These are phyloP conservation scores for Xylaria longipes DNA, from an alignment of 495 filamentous ascomycete species.

Conservation along the genomic window DNA sequence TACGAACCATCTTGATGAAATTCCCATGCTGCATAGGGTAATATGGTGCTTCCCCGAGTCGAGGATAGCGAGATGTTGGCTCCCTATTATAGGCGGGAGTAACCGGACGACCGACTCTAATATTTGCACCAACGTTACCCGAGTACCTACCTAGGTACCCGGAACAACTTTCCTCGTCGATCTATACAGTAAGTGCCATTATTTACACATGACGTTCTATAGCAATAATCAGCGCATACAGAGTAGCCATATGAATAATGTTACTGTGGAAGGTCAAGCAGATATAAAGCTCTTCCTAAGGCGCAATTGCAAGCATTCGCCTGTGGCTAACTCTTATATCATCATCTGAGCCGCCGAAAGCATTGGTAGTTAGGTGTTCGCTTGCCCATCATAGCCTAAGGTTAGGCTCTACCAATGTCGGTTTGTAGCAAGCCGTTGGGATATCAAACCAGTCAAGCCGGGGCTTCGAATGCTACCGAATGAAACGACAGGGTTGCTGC, in stretches of 20 bases:
- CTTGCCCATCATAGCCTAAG: neutral
- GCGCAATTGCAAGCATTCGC: neutral
- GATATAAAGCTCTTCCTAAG: neutral
- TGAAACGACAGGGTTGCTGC: neutral
- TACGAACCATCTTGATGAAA: slow-evolving; percentile 5
- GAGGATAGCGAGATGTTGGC: neutral
- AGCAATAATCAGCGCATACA: neutral
- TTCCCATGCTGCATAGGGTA: neutral
- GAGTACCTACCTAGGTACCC: too few relatives aligned
- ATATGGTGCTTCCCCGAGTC: slow-evolving; percentile 4
- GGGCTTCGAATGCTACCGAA: neutral
- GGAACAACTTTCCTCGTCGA: neutral
- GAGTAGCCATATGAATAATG: neutral
- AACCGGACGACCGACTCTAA: neutral
- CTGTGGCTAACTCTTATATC: neutral
- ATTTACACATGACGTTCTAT: neutral
- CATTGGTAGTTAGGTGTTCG: neutral
- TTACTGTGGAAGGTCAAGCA: neutral
- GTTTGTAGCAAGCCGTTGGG: neutral
- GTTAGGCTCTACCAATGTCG: neutral
- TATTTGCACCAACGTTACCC: neutral
- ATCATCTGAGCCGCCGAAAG: neutral
- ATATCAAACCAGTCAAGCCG: neutral
- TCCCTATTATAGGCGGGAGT: neutral
- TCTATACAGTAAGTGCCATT: neutral